phyloP scores from a whole-genome alignment of 139 green algal species.

The Ettlia oleoabundans region DNA sequence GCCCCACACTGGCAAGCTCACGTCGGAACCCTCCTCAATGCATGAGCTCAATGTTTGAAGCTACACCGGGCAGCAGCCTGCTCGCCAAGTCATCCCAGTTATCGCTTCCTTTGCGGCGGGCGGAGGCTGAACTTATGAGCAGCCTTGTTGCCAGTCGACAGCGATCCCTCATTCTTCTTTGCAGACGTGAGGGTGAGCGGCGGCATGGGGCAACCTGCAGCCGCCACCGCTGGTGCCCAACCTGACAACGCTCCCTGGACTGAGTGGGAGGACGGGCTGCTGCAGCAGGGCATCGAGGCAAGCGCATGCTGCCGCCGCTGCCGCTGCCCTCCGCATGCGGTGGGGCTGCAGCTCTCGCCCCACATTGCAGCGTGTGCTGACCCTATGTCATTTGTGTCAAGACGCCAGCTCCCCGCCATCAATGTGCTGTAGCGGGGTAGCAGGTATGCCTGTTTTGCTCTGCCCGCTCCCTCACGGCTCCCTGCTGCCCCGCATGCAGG shows the following conservation, averaged over 20 bases:
- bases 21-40: too few relatives aligned
- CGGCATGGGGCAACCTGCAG: not conserved
- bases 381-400: not conserved
- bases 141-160: too few relatives aligned
- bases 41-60: too few relatives aligned
- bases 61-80: too few relatives aligned
- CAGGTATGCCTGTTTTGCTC: not conserved
- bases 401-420: too few relatives aligned
- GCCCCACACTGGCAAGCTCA: too few relatives aligned
- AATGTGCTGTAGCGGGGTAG: not conserved
- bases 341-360: not conserved
- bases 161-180: too few relatives aligned
- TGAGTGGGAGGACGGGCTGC: conserved; percentile 30
- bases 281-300: conserved; percentile 41
- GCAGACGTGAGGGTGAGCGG: not conserved
- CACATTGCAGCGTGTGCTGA: not conserved
- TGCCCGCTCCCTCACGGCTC: not conserved
- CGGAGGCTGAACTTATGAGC: too few relatives aligned
- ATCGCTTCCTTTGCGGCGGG: too few relatives aligned
- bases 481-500: conserved; percentile 9
- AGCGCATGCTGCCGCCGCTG: not conserved
- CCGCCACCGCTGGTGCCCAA: not conserved
- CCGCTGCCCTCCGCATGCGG: not conserved
- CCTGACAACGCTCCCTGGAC: conserved; percentile 4
- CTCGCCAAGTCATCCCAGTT: too few relatives aligned